Conservation (phyloP, 257 asterid genomes). For the Solanum arcanum region DNA sequence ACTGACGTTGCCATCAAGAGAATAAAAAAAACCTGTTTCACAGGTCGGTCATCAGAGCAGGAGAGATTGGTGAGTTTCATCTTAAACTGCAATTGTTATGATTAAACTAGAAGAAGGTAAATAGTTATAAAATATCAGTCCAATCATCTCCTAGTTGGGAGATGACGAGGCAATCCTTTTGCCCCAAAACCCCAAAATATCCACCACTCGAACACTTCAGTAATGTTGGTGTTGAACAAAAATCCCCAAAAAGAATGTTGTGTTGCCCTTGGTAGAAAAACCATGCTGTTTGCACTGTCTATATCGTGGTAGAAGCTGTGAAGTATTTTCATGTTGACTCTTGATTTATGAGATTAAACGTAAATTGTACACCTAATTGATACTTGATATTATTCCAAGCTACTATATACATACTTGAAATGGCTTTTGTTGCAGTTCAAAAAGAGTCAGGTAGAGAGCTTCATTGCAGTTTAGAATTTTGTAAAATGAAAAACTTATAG, state of each 20-base stretch:
- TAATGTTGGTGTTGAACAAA: background rate
- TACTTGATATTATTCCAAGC: background rate
- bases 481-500: background rate
- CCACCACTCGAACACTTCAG: background rate
- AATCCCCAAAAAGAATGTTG: background rate
- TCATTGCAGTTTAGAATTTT: background rate
- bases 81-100: background rate
- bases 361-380: background rate
- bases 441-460: background rate
- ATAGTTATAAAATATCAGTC: background rate
- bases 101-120: background rate
- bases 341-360: background rate
- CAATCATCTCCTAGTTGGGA: background rate
- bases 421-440: background rate
- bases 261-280: background rate
- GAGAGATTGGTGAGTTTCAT: constrained; percentile 50
- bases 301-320: background rate
- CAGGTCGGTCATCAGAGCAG: constrained; percentile 81
- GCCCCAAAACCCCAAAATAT: background rate
- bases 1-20: constrained; percentile 89
- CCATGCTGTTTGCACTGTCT: background rate
- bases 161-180: background rate
- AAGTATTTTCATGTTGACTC: background rate
- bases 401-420: background rate
- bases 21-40: constrained; percentile 73